phyloP scores from a whole-genome alignment of 495 filamentous ascomycete genomes.

The Penicillium psychrofluorescens region DNA sequence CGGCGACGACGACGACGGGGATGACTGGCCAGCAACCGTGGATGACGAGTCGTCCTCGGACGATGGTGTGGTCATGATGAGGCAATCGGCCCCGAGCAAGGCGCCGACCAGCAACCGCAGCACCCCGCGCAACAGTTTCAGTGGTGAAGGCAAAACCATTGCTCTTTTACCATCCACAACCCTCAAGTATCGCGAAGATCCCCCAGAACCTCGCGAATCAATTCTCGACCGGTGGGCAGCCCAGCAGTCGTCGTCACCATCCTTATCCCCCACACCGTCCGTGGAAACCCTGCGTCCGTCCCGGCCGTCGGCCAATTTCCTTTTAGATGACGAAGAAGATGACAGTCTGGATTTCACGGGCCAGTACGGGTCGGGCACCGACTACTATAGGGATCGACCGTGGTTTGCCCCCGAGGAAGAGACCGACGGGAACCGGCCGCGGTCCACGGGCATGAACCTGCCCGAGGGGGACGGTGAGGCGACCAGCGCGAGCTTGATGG shows the following conservation, averaged over 20 bases:
- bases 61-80: conserved; percentile 84
- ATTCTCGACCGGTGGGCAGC: conserved; percentile 29
- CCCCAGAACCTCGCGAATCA: conserved; percentile 51
- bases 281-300: conserved; percentile 71
- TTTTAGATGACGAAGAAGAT: conserved; percentile 63
- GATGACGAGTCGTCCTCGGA: conserved; percentile 60
- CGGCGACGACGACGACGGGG: conserved; percentile 60
- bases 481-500: conserved; percentile 56
- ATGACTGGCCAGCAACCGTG: conserved; percentile 36
- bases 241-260: conserved; percentile 14
- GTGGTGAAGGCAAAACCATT: conserved; percentile 77
- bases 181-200: conserved; percentile 79
- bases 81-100: conserved; percentile 40
- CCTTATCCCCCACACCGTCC: conserved; percentile 60
- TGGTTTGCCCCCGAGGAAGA: conserved; percentile 35
- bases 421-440: conserved; percentile 30
- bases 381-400: conserved; percentile 12
- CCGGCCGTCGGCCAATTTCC: conserved; percentile 61
- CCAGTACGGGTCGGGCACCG: conserved; percentile 2
- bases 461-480: conserved; percentile 66
- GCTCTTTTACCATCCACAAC: conserved; percentile 89
- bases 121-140: conserved; percentile 46
- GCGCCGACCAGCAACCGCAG: conserved; percentile 38
- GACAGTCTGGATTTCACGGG: conserved; percentile 40
- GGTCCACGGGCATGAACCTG: conserved; percentile 80